Base-by-base conservation (phyloP, 495 filamentous ascomycete genomes). In the Cenococcum geophilum region DNA sequence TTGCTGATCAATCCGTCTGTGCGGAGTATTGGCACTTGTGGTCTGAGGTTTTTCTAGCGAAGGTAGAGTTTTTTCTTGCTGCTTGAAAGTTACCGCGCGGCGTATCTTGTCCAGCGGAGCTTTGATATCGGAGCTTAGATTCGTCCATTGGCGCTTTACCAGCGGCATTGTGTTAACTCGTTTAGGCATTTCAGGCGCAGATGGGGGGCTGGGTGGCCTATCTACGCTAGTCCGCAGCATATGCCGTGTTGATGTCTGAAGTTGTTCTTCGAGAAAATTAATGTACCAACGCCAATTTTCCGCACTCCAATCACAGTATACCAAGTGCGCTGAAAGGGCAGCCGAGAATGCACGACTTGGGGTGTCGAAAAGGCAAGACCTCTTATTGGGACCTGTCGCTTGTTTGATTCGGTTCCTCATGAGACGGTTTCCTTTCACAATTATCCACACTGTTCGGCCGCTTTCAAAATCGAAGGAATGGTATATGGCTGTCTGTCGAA, bases 281-380 rank as follows among this genome's bases (percentile, higher is more conserved):
- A 80, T 70, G 60, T 79, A 79, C 67, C 76, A 76, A 20, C 74
- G 63, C 77, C 78, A 80, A 56, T 73, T 72, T 50, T 80, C 78
- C 21, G 55, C 68, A 27, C 75, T 74, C 77, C 77, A 79, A 45
- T 79, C 74, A 42, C 71, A 70, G 22, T 77, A 57, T 10, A 79
- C 66, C n/a, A 76, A 54, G 52, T 80, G 78, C 1, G 67, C 70
- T 22, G 66, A 63, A 9, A 80, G 65, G 11, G 72, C 62, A 12
- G 73, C 63, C 18, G 61, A 42, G 45, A 80, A 61, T 22, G 58
- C 58, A 35, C 43, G 23, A 16, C 48, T 53, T 9, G 25, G 9
- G 20, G 58, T 32, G 9, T 37, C 55, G 18, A 56, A 25, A 25
- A 27, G 14, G 5, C n/a, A 18, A 4, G 74, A 9, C 63, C 71